Evolutionary conservation across 2,329 filamentous ascomycete species (phyloP).

Genomic region (Aspergillus sergii): DNA sequence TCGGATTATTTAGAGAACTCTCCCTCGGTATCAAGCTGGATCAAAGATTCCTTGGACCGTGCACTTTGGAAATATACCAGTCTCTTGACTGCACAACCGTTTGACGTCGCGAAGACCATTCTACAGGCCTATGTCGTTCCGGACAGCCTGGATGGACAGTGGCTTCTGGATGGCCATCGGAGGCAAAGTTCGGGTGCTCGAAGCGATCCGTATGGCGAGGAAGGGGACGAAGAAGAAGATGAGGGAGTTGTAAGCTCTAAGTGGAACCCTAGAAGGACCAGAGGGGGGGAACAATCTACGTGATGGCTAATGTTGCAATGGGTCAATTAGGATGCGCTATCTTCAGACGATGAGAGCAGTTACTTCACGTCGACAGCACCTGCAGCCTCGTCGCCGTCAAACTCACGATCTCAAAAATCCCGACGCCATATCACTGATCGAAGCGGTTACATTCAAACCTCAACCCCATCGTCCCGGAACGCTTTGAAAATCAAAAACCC

Average conservation of each 20-base stretch:
- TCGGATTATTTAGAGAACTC: slow-evolving; percentile 81
- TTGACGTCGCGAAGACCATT: slow-evolving; percentile 94
- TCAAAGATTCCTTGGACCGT: slow-evolving; percentile 78
- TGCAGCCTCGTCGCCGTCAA: slow-evolving; percentile 44
- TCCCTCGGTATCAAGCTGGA: slow-evolving; percentile 72
- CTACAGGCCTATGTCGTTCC: slow-evolving; percentile 71
- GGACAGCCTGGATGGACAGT: slow-evolving; percentile 37
- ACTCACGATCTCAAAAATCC: slow-evolving; percentile 41
- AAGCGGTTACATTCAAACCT: slow-evolving; percentile 47
- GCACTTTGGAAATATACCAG: slow-evolving; percentile 90
- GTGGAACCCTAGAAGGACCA: neutral
- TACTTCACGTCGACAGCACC: slow-evolving; percentile 75
- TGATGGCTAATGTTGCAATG: neutral
- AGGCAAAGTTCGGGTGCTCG: slow-evolving; percentile 28
- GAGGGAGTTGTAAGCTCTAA: neutral
- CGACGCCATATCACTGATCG: slow-evolving; percentile 49
- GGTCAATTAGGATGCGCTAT: slow-evolving; percentile 41
- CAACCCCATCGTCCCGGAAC: slow-evolving; percentile 52
- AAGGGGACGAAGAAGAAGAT: slow-evolving; percentile 37
- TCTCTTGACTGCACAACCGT: slow-evolving; percentile 87
- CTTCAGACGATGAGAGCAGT: slow-evolving; percentile 73
- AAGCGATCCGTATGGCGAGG: slow-evolving; percentile 36
- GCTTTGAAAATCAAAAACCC: slow-evolving; percentile 72
- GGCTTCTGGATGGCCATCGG: slow-evolving; percentile 31
- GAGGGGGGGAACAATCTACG: neutral